Percentiles rank a stretch among this genome's conserved stretches.
Evolutionary conservation across 1,284 basidiomycete species (phyloP).

Genomic region (Malassezia sympodialis): DNA sequence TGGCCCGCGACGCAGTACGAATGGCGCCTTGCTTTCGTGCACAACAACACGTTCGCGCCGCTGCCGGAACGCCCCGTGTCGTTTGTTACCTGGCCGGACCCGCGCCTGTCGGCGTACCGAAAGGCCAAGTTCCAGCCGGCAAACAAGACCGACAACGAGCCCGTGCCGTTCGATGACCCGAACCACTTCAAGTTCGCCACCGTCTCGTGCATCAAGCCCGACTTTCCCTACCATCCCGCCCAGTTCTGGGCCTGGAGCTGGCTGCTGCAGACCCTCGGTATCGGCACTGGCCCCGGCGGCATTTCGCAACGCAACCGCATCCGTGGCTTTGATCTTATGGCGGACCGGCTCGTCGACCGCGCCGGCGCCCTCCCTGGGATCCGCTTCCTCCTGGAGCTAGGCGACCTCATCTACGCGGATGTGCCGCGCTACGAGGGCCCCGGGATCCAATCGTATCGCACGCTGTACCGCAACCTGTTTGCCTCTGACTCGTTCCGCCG

Average conservation of each 20-base stretch:
- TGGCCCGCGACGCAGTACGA: constrained; percentile 66
- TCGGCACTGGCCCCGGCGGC: constrained; percentile 32
- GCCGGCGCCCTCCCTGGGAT: constrained; percentile 35
- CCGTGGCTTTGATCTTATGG: constrained; percentile 61
- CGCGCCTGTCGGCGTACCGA: constrained; percentile 33
- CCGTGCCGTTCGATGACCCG: constrained; percentile 37
- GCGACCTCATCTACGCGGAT: constrained; percentile 65
- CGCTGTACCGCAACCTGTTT: constrained; percentile 45
- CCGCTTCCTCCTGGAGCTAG: constrained; percentile 47
- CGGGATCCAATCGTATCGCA: constrained; percentile 28
- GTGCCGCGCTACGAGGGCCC: constrained; percentile 53
- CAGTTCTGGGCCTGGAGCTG: constrained; percentile 46
- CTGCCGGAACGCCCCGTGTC: constrained; percentile 21
- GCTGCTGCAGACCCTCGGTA: constrained; percentile 26
- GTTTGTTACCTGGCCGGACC: constrained; percentile 55
- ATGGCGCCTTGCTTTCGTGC: constrained; percentile 53
- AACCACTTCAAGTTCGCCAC: constrained; percentile 45
- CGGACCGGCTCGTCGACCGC: constrained; percentile 36
- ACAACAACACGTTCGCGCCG: constrained; percentile 19
- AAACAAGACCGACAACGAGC: constrained; percentile 1
- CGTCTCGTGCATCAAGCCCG: constrained; percentile 45
- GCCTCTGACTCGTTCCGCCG: constrained; percentile 39
- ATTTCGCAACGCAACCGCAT: constrained; percentile 51
- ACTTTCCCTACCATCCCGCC: constrained; percentile 44
- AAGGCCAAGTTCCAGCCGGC: constrained; percentile 20